Evolutionary conservation across 495 filamentous ascomycete genomes (phyloP), one percentile per base, ranked within the genome.

Genomic region (Tuber brumale): DNA sequence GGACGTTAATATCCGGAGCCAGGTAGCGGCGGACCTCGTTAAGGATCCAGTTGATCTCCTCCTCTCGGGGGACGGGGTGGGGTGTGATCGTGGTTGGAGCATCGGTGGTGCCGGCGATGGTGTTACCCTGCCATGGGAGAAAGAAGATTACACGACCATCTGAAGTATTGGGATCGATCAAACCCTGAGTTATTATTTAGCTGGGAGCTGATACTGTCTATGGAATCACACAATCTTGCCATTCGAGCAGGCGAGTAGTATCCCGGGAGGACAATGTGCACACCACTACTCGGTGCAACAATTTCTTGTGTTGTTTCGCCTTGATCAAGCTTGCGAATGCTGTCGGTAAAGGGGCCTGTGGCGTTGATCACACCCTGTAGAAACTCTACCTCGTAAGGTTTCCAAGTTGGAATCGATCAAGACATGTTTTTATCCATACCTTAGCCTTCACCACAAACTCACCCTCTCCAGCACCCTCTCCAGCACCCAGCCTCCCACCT

Each of bases 91-190:
- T 85, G n/a, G 93, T 92, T 9, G 94, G 92, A 35, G 93, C 91
- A 80, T 99, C 95, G 14, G 95, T 99, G 31, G 95, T 99, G 77
- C 95, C 95, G 37, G 95, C 95, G 81, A 99, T 98, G 42, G 95
- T 99, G 85, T 99, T 99, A 70, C 95, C 95, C 85, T 98, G 95
- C 95, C 95, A 99, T 27, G 95, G 95, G 43, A 99, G 89, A 89
- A 99, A 99, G 90, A 99, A 99, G 81, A 98, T 97, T 61, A 99
- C 95, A 81, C 95, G 89, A 27, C 95, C 95, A 83, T 99, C 95
- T 0, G 95, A 97, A 0, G 95, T 98, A 16, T 89, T 89, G 0
- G 95, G 95, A 80, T 99, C 95, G 82, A 99, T 97, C 57, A 99
- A 87, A 61, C 95, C 95, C 76, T 77, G 66, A 18, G 19, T 48